phyloP scores from a whole-genome alignment of 2,329 filamentous ascomycete genomes.

The Davidsoniella neocaledoniae region DNA sequence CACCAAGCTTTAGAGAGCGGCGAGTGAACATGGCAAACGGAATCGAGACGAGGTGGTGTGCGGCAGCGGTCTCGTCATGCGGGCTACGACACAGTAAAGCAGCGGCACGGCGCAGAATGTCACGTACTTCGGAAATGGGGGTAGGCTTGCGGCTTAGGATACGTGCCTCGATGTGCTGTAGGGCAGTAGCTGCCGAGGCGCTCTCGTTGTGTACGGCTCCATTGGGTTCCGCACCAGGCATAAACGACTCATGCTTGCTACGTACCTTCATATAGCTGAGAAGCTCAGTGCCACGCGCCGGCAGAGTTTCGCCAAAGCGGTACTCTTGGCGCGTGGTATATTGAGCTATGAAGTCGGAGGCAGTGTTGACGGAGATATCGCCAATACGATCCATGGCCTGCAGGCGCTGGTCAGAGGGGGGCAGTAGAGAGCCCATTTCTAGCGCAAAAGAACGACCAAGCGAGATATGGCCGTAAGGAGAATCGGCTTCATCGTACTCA shows the following conservation, averaged over 20 bases:
- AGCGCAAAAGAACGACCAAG: constrained; percentile 86
- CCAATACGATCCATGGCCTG: constrained; percentile 63
- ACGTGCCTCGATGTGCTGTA: constrained; percentile 57
- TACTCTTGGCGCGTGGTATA: constrained; percentile 97
- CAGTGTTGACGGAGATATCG: constrained; percentile 66
- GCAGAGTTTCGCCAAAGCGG: constrained; percentile 62
- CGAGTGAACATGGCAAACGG: constrained; percentile 90
- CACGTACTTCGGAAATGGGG: constrained; percentile 57
- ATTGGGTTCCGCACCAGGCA: constrained; percentile 22
- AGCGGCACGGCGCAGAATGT: constrained; percentile 70
- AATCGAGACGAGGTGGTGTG: constrained; percentile 77
- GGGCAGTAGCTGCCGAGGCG: constrained; percentile 43
- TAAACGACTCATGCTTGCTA: constrained; percentile 34
- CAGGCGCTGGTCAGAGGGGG: constrained; percentile 70
- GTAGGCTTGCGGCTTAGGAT: constrained; percentile 53
- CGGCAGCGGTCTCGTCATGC: constrained; percentile 59
- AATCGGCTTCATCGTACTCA: constrained; percentile 79
- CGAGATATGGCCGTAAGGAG: constrained; percentile 70
- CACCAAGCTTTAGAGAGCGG: constrained; percentile 85
- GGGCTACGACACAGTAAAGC: constrained; percentile 67
- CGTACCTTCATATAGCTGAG: constrained; percentile 35
- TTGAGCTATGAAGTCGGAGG: constrained; percentile 90
- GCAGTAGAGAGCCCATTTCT: constrained; percentile 78
- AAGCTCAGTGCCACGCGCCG: constrained; percentile 51
- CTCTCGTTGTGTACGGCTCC: constrained; percentile 24